A percentile compares a stretch with the other conserved stretches of the same genome.
Conservation (phyloP, 176 grass and related monocot species). For the Cocos nucifera region DNA sequence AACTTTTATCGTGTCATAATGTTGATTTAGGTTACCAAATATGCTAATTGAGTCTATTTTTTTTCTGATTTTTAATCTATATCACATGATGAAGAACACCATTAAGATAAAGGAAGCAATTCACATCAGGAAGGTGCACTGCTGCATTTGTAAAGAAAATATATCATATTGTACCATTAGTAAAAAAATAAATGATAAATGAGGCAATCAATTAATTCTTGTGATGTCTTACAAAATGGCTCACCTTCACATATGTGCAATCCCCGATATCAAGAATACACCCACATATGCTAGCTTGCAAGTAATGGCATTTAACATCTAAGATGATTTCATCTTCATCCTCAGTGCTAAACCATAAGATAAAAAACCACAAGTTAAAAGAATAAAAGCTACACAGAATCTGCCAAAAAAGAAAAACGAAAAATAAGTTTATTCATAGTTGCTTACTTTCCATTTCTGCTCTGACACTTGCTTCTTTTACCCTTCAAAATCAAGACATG, state of each 20-base stretch:
- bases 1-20: too few species aligned
- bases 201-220: too few species aligned
- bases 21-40: too few species aligned
- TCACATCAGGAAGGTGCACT: too few species aligned
- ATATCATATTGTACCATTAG: too few species aligned
- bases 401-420: background rate
- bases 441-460: constrained; percentile 37
- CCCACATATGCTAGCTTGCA: constrained; percentile 51
- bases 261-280: constrained; percentile 67
- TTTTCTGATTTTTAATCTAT: too few species aligned
- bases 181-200: too few species aligned
- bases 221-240: background rate
- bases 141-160: too few species aligned
- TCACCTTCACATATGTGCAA: constrained; percentile 88
- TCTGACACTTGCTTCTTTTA: constrained; percentile 15
- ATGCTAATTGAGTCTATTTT: too few species aligned
- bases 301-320: constrained; percentile 77
- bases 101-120: too few species aligned
- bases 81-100: too few species aligned
- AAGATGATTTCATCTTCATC: constrained; percentile 31
- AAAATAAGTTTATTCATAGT: constrained; percentile 8
- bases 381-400: too few species aligned
- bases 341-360: constrained; percentile 37
- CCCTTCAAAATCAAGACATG: constrained; percentile 50
- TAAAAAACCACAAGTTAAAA: background rate